These are phyloP conservation scores for Paragyromitra xinjiangensis DNA, from an alignment of 495 filamentous ascomycete genomes.

Conservation along the genomic window DNA sequence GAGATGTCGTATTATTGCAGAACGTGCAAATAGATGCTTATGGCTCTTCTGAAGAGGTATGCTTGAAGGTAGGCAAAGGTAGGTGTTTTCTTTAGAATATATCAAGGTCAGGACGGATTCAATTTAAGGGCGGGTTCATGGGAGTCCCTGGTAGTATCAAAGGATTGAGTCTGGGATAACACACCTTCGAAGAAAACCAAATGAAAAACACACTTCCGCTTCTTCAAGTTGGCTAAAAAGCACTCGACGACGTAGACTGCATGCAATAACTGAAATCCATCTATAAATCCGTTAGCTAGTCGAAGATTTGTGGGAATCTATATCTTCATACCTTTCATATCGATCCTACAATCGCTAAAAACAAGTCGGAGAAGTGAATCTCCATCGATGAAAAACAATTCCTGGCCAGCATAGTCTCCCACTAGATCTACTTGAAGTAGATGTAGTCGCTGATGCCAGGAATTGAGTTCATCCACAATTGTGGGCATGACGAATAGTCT, in stretches of 20 bases:
- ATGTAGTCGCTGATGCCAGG: constrained; percentile 18
- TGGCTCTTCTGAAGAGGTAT: constrained; percentile 45
- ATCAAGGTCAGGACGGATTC: not conserved
- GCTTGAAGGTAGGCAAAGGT: constrained; percentile 62
- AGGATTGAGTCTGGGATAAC: constrained; percentile 26
- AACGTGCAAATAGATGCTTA: constrained; percentile 70
- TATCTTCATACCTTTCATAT: constrained; percentile 64
- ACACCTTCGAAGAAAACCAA: constrained; percentile 70
- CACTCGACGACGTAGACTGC: constrained; percentile 72
- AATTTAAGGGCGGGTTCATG: not conserved
- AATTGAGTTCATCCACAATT: not conserved
- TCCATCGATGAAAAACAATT: constrained; percentile 76
- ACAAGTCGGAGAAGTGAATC: constrained; percentile 73
- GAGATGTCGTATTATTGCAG: constrained; percentile 72
- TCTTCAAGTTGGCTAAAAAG: constrained; percentile 67
- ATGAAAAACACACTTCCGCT: constrained; percentile 73
- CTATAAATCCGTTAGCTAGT: constrained; percentile 12
- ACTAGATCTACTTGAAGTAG: constrained; percentile 66
- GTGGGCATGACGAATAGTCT: not conserved
- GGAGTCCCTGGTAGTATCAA: not conserved
- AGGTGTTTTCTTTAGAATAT: constrained; percentile 57
- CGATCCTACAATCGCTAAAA: constrained; percentile 67
- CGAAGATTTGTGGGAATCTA: not conserved
- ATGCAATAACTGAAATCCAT: constrained; percentile 76
- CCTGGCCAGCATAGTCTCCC: constrained; percentile 77